Conservation (phyloP, 805 yeast species). For the Yamadazyma ubonensis region DNA sequence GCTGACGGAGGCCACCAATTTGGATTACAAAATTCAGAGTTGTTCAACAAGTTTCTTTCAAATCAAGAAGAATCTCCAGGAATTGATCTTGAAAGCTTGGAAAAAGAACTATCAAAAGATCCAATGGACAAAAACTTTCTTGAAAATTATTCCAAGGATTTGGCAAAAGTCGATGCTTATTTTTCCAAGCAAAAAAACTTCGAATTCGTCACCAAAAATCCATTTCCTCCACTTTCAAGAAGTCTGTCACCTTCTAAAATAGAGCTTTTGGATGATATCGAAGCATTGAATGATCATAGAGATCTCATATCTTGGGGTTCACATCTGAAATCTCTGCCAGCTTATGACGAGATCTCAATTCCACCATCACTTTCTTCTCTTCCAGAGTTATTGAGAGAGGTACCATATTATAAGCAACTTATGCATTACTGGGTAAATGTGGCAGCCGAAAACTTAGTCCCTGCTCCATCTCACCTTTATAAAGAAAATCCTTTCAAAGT, state of each 20-base stretch:
- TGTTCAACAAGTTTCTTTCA: slow-evolving; percentile 25
- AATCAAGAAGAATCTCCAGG: slow-evolving; percentile 3
- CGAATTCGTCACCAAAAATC: too few relatives aligned
- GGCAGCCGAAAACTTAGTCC: slow-evolving; percentile 62
- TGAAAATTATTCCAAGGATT: slow-evolving; percentile 36
- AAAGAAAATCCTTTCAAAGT: slow-evolving; percentile 64
- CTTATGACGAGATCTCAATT: slow-evolving; percentile 17
- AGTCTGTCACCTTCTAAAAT: neutral
- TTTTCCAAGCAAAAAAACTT: neutral
- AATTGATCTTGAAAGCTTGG: neutral
- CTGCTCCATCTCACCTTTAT: slow-evolving; percentile 58
- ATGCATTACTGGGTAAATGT: slow-evolving; percentile 63
- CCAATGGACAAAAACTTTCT: slow-evolving; percentile 15
- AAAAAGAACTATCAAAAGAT: neutral
- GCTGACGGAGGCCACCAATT: slow-evolving; percentile 26
- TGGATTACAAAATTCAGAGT: slow-evolving; percentile 26
- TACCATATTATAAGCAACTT: slow-evolving; percentile 58
- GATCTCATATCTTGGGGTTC: slow-evolving; percentile 6
- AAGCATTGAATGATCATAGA: slow-evolving; percentile 7
- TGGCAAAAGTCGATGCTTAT: slow-evolving; percentile 31
- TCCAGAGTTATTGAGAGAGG: slow-evolving; percentile 59
- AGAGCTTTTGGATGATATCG: neutral
- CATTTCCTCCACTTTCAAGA: neutral
- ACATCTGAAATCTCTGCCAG: slow-evolving; percentile 1
- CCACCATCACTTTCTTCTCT: slow-evolving; percentile 45